Percentiles rank a stretch among this genome's conserved stretches.
phyloP scores from a whole-genome alignment of 257 asterid species.

The Solanum rostratum region DNA sequence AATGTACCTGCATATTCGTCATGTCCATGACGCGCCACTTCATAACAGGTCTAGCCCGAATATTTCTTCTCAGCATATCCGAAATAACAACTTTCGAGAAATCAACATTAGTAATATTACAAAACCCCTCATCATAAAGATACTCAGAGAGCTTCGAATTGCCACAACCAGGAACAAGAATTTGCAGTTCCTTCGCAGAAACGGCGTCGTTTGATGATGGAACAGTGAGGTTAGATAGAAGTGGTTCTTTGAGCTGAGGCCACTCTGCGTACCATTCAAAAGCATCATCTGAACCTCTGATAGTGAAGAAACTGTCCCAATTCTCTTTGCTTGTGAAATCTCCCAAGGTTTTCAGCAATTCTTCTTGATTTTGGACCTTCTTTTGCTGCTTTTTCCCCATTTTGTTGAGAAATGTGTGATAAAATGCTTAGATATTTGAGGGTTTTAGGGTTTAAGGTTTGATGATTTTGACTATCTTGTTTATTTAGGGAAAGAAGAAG shows the following conservation, averaged over 20 bases:
- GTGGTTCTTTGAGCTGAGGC: constrained; percentile 45
- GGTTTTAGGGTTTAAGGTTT: not conserved
- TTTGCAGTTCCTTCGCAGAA: constrained; percentile 13
- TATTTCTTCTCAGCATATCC: constrained; percentile 71
- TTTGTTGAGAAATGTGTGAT: not conserved
- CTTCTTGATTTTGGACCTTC: constrained; percentile 32
- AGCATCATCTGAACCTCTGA: constrained; percentile 61
- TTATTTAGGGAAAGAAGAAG: not conserved
- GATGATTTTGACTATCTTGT: not conserved
- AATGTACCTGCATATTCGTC: constrained; percentile 66
- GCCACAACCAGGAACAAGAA: constrained; percentile 96
- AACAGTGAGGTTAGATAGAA: constrained; percentile 24
- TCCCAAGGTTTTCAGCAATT: constrained; percentile 52
- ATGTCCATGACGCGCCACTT: constrained; percentile 97
- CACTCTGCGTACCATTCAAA: constrained; percentile 98
- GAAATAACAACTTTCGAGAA: constrained; percentile 84
- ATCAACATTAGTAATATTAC: constrained; percentile 64
- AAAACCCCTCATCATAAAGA: constrained; percentile 64
- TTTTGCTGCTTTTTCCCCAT: constrained; percentile 35
- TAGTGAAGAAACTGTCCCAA: constrained; percentile 80
- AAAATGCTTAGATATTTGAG: not conserved
- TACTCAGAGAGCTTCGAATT: constrained; percentile 83
- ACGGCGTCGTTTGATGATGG: not conserved
- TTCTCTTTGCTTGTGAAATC: constrained; percentile 84
- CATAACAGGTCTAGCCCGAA: constrained; percentile 69